phyloP scores from a whole-genome alignment of 1,139 yeast species.

The Pichia inconspicua region DNA sequence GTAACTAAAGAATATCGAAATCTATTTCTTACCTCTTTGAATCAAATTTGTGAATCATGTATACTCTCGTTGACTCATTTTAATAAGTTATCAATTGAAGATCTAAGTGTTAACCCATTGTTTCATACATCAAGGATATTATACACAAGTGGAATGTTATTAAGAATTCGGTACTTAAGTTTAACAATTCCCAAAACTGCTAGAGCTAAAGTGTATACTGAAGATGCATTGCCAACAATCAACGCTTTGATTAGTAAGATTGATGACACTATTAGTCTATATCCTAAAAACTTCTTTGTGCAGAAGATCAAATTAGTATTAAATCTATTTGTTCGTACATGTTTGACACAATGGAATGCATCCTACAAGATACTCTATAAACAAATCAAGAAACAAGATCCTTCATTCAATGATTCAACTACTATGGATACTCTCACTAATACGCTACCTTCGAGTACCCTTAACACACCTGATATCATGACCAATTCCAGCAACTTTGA shows the following conservation, averaged over 20 bases:
- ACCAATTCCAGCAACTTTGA: neutral
- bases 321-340: conserved; percentile 53
- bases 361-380: conserved; percentile 15
- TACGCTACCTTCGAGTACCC: neutral
- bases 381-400: conserved; percentile 8
- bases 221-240: conserved; percentile 38
- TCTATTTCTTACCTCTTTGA: conserved; percentile 34
- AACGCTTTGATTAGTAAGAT: conserved; percentile 37
- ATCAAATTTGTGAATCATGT: conserved; percentile 51
- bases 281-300: conserved; percentile 43
- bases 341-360: conserved; percentile 39
- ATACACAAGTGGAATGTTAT: conserved; percentile 59
- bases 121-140: conserved; percentile 57
- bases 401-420: conserved; percentile 4
- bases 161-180: conserved; percentile 50
- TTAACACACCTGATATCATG: neutral
- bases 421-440: neutral
- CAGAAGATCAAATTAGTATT: conserved; percentile 48
- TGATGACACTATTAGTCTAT: conserved; percentile 31
- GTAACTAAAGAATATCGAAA: conserved; percentile 20
- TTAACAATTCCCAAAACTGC: conserved; percentile 47
- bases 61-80: conserved; percentile 45
- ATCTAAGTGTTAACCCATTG: conserved; percentile 52
- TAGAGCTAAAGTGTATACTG: conserved; percentile 41
- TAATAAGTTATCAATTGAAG: conserved; percentile 34